These are phyloP conservation scores for Nemania diffusa DNA, from an alignment of 2,329 filamentous ascomycete species.

Conservation along the genomic window DNA sequence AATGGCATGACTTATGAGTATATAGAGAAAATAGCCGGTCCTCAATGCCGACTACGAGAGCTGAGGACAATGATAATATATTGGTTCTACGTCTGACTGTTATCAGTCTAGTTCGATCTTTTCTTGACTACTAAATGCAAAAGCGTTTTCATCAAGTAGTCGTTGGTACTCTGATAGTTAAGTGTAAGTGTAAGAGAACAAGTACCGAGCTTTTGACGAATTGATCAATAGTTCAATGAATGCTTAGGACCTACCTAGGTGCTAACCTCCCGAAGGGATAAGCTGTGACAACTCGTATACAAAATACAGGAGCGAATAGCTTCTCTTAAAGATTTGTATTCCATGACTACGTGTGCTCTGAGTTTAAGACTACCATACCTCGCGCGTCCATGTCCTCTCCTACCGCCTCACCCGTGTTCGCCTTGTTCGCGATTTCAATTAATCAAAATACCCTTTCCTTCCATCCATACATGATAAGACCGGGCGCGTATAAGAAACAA, in stretches of 20 bases:
- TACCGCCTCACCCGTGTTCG: too few species aligned
- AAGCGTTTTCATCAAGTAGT: not conserved
- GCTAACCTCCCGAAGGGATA: too few species aligned
- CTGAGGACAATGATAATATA: not conserved
- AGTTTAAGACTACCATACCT: too few species aligned
- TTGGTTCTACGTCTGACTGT: not conserved
- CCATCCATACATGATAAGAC: not conserved
- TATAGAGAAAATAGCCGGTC: slow-evolving; percentile 20
- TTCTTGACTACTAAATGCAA: not conserved
- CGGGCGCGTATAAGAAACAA: not conserved
- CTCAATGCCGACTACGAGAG: not conserved
- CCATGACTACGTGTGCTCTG: too few species aligned
- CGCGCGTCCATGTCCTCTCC: not conserved
- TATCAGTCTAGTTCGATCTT: not conserved
- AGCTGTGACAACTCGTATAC: too few species aligned
- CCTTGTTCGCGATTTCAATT: not conserved
- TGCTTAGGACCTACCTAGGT: too few species aligned
- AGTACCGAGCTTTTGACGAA: too few species aligned
- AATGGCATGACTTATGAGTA: slow-evolving; percentile 11
- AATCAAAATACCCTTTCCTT: not conserved
- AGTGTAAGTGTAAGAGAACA: too few species aligned
- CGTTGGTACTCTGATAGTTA: too few species aligned
- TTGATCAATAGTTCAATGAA: too few species aligned
- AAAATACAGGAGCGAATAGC: too few species aligned
- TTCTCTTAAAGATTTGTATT: too few species aligned